Evolutionary conservation across 129 eudicot species (phyloP).

Genomic region (Artemisia annua): DNA sequence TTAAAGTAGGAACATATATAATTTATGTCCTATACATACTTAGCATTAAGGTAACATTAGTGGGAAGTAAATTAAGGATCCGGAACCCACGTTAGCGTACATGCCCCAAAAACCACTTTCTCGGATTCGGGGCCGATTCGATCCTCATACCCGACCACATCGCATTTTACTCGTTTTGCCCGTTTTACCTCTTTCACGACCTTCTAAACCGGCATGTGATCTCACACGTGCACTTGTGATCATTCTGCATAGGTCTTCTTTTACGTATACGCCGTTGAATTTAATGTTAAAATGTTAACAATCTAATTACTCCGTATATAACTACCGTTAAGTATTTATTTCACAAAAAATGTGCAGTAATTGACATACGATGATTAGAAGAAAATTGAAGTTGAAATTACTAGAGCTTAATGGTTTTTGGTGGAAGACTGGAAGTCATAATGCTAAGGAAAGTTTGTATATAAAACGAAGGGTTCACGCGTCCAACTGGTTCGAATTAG

Average conservation of each 20-base stretch:
- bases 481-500: no score
- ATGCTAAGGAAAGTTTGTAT: no score
- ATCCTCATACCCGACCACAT: conserved; percentile 54
- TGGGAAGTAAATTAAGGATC: conserved; percentile 21
- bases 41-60: not conserved
- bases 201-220: conserved; percentile 52
- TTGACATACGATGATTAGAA: no score
- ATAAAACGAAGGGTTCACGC: no score
- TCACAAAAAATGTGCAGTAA: no score
- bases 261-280: not conserved
- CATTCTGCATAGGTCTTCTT: not conserved
- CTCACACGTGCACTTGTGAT: conserved; percentile 41
- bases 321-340: no score
- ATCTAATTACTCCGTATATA: no score
- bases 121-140: conserved; percentile 48
- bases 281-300: no score
- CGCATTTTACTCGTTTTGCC: conserved; percentile 43
- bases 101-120: conserved; percentile 30
- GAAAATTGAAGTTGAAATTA: no score
- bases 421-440: no score
- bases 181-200: conserved; percentile 33
- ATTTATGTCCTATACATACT: not conserved
- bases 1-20: not conserved
- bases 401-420: no score
- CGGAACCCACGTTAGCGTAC: conserved; percentile 41